These are phyloP conservation scores for Neoarthrinium moseri DNA, from an alignment of 2,329 filamentous ascomycete genomes.

Conservation along the genomic window DNA sequence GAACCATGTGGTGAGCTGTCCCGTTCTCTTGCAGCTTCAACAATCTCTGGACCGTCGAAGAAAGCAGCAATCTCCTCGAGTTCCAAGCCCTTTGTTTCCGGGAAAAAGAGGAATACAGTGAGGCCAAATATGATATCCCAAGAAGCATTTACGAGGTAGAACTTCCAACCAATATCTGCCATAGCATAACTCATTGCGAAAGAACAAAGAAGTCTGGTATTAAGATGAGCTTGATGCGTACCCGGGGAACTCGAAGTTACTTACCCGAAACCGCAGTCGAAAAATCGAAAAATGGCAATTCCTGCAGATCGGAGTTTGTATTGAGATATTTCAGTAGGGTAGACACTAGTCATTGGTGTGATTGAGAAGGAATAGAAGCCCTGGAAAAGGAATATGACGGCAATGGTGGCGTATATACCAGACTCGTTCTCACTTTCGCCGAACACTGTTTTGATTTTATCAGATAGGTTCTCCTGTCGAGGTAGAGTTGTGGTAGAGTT, in stretches of 20 bases:
- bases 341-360: conserved; percentile 24
- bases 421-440: conserved; percentile 6
- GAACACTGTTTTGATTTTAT: too few relatives aligned
- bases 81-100: conserved; percentile 17
- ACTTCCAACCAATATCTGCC: conserved; percentile 20
- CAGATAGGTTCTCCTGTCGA: too few relatives aligned
- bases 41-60: too few relatives aligned
- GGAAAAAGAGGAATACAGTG: conserved; percentile 19
- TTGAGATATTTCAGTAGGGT: conserved; percentile 27
- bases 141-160: conserved; percentile 21
- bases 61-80: conserved; percentile 17
- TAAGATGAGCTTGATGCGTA: too few relatives aligned
- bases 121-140: conserved; percentile 19
- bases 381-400: conserved; percentile 26
- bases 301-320: conserved; percentile 25
- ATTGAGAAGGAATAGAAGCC: conserved; percentile 26
- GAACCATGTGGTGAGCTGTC: too few relatives aligned
- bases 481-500: too few relatives aligned
- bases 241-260: too few relatives aligned
- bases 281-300: too few relatives aligned
- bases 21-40: too few relatives aligned
- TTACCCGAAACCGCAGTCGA: too few relatives aligned
- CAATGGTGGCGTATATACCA: conserved; percentile 13
- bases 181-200: conserved; percentile 19
- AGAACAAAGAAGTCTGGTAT: too few relatives aligned